Evolutionary conservation across 495 filamentous ascomycete genomes (phyloP).

Genomic region (Penicillium arizonense): DNA sequence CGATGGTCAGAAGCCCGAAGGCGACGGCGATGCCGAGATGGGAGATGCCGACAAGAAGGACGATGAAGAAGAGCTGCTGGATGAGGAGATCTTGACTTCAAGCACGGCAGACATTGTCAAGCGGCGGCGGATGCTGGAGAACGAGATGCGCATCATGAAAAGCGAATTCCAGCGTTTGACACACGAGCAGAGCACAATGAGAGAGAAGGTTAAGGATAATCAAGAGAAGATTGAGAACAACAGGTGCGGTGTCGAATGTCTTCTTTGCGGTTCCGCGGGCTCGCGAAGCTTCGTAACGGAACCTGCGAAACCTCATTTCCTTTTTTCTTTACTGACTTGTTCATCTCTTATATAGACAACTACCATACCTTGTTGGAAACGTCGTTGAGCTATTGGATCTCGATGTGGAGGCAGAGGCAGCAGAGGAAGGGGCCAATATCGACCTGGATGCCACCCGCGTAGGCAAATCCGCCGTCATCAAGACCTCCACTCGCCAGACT

Average conservation of each 20-base stretch:
- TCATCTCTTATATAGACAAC: conserved; percentile 60
- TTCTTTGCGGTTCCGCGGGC: conserved; percentile 4
- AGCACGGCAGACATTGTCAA: conserved; percentile 93
- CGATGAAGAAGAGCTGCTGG: conserved; percentile 75
- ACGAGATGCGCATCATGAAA: conserved; percentile 97
- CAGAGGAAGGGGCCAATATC: conserved; percentile 97
- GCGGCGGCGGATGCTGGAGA: conserved; percentile 82
- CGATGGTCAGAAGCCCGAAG: conserved; percentile 55
- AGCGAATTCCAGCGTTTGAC: conserved; percentile 92
- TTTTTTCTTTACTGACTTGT: conserved; percentile 6
- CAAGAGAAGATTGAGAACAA: conserved; percentile 99
- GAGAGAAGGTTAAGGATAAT: conserved; percentile 98
- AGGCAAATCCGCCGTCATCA: conserved; percentile 98
- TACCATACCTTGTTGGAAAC: conserved; percentile 97
- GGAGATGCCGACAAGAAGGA: conserved; percentile 73
- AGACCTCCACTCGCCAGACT: conserved; percentile 98
- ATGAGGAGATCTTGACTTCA: conserved; percentile 85
- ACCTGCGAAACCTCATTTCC: background rate
- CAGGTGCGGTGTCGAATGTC: conserved; percentile 53
- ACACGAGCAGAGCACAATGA: conserved; percentile 93
- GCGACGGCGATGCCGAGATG: conserved; percentile 82
- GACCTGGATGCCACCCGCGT: conserved; percentile 96
- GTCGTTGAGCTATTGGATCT: conserved; percentile 96
- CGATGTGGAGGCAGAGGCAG: conserved; percentile 92
- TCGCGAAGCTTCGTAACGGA: conserved; percentile 16